Evolutionary conservation across 352 stramenopile species (phyloP).

Genomic region (Globisporangium carolinianum): DNA sequence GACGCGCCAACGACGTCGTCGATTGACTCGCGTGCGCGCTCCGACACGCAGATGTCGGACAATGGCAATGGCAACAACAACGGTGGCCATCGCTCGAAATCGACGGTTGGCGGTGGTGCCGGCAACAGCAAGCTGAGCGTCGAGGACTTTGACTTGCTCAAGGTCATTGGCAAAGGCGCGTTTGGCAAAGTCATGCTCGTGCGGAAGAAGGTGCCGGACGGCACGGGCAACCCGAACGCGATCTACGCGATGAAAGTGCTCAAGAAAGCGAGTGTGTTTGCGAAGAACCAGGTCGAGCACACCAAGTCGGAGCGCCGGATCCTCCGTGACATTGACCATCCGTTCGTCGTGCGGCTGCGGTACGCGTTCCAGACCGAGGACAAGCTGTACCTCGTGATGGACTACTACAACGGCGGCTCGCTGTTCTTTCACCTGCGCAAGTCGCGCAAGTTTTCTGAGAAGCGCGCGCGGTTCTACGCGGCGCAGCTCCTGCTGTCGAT

Average conservation of each 20-base stretch:
- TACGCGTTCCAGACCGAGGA: slow-evolving; percentile 93
- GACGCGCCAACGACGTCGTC: slow-evolving; percentile 33
- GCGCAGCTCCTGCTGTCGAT: slow-evolving; percentile 89
- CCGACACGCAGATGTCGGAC: slow-evolving; percentile 75
- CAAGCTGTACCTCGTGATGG: slow-evolving; percentile 91
- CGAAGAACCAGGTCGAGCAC: slow-evolving; percentile 92
- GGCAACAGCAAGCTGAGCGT: slow-evolving; percentile 72
- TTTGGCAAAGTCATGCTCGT: slow-evolving; percentile 97
- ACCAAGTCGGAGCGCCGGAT: slow-evolving; percentile 90
- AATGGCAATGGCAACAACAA: slow-evolving; percentile 6
- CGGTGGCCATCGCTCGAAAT: slow-evolving; percentile 36
- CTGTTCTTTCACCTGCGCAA: slow-evolving; percentile 92
- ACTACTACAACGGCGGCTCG: slow-evolving; percentile 91
- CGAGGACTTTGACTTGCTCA: slow-evolving; percentile 93
- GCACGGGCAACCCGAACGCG: slow-evolving; percentile 49
- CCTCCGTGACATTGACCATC: slow-evolving; percentile 87
- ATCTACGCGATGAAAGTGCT: slow-evolving; percentile 94
- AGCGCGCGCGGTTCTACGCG: slow-evolving; percentile 86
- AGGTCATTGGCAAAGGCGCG: slow-evolving; percentile 93
- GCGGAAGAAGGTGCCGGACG: slow-evolving; percentile 84
- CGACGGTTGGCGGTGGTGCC: slow-evolving; percentile 22
- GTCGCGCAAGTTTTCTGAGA: slow-evolving; percentile 86
- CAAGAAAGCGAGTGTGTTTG: slow-evolving; percentile 87
- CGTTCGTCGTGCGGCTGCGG: slow-evolving; percentile 90
- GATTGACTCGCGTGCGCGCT: slow-evolving; percentile 40